Evolutionary conservation across 1,139 yeast genomes (phyloP).

Genomic region (Cylindricascospora bacillispora): DNA sequence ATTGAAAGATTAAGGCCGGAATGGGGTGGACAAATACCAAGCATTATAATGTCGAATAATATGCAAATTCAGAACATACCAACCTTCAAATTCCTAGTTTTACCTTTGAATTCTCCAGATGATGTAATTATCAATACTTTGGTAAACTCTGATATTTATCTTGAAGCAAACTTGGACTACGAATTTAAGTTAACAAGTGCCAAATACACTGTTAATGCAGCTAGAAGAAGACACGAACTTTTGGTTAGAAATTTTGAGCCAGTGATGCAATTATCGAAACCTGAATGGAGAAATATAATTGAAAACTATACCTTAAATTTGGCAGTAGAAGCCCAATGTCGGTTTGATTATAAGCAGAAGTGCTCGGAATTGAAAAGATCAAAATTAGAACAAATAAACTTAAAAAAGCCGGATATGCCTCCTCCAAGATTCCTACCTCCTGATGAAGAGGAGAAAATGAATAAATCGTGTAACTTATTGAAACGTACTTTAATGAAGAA

Average conservation of each 20-base stretch:
- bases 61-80: conserved; percentile 8
- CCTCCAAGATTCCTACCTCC: conserved; percentile 22
- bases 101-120: conserved; percentile 42
- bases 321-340: conserved; percentile 58
- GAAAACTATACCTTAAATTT: conserved; percentile 51
- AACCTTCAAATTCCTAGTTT: conserved; percentile 28
- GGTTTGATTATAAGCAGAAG: conserved; percentile 40
- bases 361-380: conserved; percentile 34
- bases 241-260: conserved; percentile 16
- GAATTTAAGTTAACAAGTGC: conserved; percentile 46
- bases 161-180: conserved; percentile 42
- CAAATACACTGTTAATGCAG: conserved; percentile 42
- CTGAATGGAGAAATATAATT: conserved; percentile 58
- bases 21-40: conserved; percentile 42
- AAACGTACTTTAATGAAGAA: conserved; percentile 21
- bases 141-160: conserved; percentile 43
- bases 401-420: conserved; percentile 23
- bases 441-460: conserved; percentile 3
- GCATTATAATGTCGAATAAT: conserved; percentile 19
- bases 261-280: conserved; percentile 28
- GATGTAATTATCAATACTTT: conserved; percentile 34
- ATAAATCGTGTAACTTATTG: conserved; percentile 9
- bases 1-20: conserved; percentile 36
- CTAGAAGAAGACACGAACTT: conserved; percentile 36
- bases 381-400: conserved; percentile 18